Evolutionary conservation across 2,329 filamentous ascomycete genomes (phyloP).

Genomic region (Fusarium tricinctum): DNA sequence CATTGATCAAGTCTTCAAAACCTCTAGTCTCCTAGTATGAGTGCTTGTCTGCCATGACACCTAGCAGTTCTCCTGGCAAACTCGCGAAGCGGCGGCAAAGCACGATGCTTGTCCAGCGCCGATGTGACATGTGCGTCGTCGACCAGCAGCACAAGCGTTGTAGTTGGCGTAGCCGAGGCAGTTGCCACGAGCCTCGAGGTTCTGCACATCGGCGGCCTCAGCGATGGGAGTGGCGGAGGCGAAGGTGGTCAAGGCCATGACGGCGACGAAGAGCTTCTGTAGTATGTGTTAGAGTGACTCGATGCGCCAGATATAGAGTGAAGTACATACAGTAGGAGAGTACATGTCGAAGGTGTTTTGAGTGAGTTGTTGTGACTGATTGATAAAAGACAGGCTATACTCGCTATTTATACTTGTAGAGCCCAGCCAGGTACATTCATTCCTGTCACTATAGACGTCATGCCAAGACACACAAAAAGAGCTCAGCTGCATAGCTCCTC

Average conservation of each 20-base stretch:
- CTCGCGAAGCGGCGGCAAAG: not conserved
- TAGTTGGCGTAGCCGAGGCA: conserved; percentile 11
- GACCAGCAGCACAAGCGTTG: not conserved
- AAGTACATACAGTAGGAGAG: not conserved
- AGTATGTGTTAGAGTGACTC: not conserved
- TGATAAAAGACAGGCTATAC: not conserved
- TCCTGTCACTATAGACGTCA: not conserved
- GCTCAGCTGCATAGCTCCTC: not conserved
- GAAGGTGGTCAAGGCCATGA: conserved; percentile 1
- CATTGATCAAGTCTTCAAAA: too few relatives aligned
- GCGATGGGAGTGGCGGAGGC: not conserved
- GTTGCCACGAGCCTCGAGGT: not conserved
- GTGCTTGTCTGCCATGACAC: too few relatives aligned
- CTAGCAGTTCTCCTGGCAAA: conserved; percentile 3
- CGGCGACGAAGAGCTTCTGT: not conserved
- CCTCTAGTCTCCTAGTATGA: too few relatives aligned
- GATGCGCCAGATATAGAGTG: fast-evolving
- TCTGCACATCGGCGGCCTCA: not conserved
- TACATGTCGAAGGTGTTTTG: not conserved
- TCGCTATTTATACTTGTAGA: not conserved
- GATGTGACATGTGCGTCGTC: not conserved
- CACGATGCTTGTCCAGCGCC: not conserved
- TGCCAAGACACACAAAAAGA: not conserved
- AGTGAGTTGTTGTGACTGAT: not conserved
- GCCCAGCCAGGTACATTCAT: too few relatives aligned